Conservation (phyloP, 768 basidiomycete species). For the Amanita pseudoporphyria region DNA sequence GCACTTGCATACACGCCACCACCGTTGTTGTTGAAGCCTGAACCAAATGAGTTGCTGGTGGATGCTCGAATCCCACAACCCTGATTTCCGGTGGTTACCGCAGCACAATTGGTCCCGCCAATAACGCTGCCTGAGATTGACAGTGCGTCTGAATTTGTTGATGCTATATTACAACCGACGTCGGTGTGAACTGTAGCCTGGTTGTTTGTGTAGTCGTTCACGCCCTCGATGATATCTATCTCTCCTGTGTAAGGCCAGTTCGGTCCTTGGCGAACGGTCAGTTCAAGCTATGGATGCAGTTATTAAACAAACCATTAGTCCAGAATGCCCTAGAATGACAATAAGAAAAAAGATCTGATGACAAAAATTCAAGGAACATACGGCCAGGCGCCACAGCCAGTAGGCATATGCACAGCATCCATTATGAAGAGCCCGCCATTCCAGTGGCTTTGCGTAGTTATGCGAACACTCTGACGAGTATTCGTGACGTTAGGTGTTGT, state of each 20-base stretch:
- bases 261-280: constrained; percentile 40
- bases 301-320: constrained; percentile 29
- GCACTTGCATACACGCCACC: constrained; percentile 89
- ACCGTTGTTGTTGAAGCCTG: constrained; percentile 72
- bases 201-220: constrained; percentile 71
- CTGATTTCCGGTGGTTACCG: constrained; percentile 56
- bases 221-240: constrained; percentile 82
- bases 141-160: constrained; percentile 34
- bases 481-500: constrained; percentile 65
- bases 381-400: constrained; percentile 86
- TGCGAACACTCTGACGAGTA: constrained; percentile 69
- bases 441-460: constrained; percentile 51
- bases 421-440: constrained; percentile 67
- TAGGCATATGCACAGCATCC: constrained; percentile 85
- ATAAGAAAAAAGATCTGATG: background rate
- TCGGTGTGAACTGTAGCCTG: constrained; percentile 78
- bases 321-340: constrained; percentile 31
- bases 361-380: constrained; percentile 19
- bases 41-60: constrained; percentile 62
- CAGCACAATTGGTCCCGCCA: constrained; percentile 64
- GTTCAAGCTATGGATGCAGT: constrained; percentile 22
- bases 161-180: constrained; percentile 56
- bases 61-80: constrained; percentile 74
- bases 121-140: constrained; percentile 57
- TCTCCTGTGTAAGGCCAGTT: constrained; percentile 63